Evolutionary conservation across 331 rosid genomes (phyloP), one percentile per base, ranked within the genome.

Genomic region (Telfairia occidentalis): DNA sequence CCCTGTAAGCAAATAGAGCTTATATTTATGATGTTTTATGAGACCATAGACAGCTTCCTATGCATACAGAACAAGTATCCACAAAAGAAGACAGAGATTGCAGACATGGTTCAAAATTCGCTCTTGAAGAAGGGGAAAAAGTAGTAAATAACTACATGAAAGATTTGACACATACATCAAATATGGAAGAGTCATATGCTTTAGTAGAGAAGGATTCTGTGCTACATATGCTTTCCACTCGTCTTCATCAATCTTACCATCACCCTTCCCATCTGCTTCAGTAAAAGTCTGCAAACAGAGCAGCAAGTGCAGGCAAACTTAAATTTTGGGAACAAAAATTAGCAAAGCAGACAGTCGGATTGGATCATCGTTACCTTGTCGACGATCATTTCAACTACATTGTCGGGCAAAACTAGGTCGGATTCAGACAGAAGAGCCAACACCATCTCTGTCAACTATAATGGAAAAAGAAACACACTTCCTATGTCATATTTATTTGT

Each of bases 1-100:
- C 93, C 91, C 88, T 88, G 71, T 64, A 3, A 64, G 28, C 28
- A 61, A 61, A 32, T 32, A 32, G 43, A 61, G 4, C 45, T 61
- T 9, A 32, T 32, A 61, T 3, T 29, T 30, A 18, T 61, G 69
- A 61, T 32, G 35, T 58, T 5, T 11, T 28, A 15, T 29, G 66
- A 15, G 1, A 30, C 0, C 66, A 60, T 60, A 30, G 23, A 28
- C 37, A 28, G 4, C 21, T 4, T 28, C 37, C 65, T 28, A 29
- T 29, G 5, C 42, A 6, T 29, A 16, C 9, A 49, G 23, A 34
- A 55, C 63, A 55, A 55, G 34, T 55, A 24, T 55, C 61, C 61
- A 3, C 34, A 24, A 10, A 21, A 53, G 59, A 21, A 53, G 15
- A 53, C 2, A 21, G 12, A 13, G 1, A 58, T 13, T 13, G 19